phyloP scores from a whole-genome alignment of 2,329 filamentous ascomycete species.

The Hymenoscyphus fructigenus region DNA sequence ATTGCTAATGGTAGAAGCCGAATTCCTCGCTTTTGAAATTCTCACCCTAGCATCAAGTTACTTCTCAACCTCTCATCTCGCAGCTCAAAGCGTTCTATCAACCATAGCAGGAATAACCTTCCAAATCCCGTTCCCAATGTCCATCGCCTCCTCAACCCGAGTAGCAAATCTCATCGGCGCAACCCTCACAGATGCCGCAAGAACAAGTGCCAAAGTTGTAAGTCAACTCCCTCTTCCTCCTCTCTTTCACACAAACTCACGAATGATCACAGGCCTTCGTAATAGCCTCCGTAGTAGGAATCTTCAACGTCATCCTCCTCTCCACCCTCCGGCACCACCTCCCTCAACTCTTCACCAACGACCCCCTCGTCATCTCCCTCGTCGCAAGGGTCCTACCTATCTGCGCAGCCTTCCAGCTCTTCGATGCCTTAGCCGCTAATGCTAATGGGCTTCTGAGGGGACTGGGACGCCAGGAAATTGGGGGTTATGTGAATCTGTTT shows the following conservation, averaged over 20 bases:
- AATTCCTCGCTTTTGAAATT: slow-evolving; percentile 91
- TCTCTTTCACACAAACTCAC: slow-evolving; percentile 6
- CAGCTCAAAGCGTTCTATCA: slow-evolving; percentile 82
- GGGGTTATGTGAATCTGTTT: slow-evolving; percentile 83
- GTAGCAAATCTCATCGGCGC: slow-evolving; percentile 92
- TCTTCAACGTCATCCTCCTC: slow-evolving; percentile 75
- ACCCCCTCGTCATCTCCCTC: slow-evolving; percentile 65
- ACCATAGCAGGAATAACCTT: slow-evolving; percentile 79
- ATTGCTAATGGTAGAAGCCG: slow-evolving; percentile 90
- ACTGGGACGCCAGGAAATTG: slow-evolving; percentile 83
- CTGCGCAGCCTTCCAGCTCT: slow-evolving; percentile 85
- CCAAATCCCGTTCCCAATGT: slow-evolving; percentile 89
- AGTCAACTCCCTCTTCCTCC: slow-evolving; percentile 13
- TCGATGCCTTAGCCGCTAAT: slow-evolving; percentile 76
- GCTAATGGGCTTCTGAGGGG: slow-evolving; percentile 85
- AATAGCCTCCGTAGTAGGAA: slow-evolving; percentile 67
- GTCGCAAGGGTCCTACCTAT: slow-evolving; percentile 73
- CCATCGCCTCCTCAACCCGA: slow-evolving; percentile 83
- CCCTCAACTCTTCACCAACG: slow-evolving; percentile 75
- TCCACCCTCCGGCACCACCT: slow-evolving; percentile 69
- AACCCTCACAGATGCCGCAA: slow-evolving; percentile 75
- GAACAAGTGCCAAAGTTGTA: slow-evolving; percentile 71
- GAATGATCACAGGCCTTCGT: slow-evolving; percentile 50
- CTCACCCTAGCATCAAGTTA: slow-evolving; percentile 80
- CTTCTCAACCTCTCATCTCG: slow-evolving; percentile 75